These are phyloP conservation scores for Citrus sp. DNA, from an alignment of 345 rosid species.

Conservation along the genomic window DNA sequence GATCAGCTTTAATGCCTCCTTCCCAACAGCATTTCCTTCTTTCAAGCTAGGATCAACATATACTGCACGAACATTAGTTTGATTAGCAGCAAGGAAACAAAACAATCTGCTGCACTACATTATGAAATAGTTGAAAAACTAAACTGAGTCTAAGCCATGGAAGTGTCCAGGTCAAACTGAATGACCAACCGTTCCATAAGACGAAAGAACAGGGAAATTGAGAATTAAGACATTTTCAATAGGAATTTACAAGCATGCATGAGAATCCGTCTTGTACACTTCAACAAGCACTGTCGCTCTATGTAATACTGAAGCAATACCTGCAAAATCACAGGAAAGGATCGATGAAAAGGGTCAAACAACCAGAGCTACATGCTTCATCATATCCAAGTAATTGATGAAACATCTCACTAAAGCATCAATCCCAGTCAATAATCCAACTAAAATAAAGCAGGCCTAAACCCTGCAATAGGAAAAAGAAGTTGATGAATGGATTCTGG, in stretches of 20 bases:
- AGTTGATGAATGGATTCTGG: neutral
- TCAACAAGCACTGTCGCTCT: slow-evolving; percentile 92
- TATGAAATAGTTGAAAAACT: neutral
- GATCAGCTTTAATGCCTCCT: slow-evolving; percentile 59
- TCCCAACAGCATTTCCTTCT: slow-evolving; percentile 41
- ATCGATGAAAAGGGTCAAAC: slow-evolving; percentile 9
- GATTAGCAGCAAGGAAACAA: neutral
- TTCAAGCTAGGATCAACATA: slow-evolving; percentile 40
- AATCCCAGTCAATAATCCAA: neutral
- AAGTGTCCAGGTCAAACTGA: neutral
- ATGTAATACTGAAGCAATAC: slow-evolving; percentile 71
- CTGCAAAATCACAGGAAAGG: slow-evolving; percentile 37
- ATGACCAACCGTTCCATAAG: neutral
- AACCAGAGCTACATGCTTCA: neutral
- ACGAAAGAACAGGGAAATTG: neutral
- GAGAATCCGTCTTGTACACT: slow-evolving; percentile 76
- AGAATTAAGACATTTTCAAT: neutral
- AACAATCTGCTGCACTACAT: neutral
- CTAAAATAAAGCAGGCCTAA: too few relatives aligned
- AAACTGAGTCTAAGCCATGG: neutral
- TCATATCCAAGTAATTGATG: neutral
- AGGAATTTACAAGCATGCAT: slow-evolving; percentile 66
- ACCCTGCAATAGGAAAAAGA: too few relatives aligned
- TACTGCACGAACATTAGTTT: slow-evolving; percentile 46
- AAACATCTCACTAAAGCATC: neutral